These are phyloP conservation scores for Lactarius hatsudake DNA, from an alignment of 768 basidiomycete species.

Conservation along the genomic window DNA sequence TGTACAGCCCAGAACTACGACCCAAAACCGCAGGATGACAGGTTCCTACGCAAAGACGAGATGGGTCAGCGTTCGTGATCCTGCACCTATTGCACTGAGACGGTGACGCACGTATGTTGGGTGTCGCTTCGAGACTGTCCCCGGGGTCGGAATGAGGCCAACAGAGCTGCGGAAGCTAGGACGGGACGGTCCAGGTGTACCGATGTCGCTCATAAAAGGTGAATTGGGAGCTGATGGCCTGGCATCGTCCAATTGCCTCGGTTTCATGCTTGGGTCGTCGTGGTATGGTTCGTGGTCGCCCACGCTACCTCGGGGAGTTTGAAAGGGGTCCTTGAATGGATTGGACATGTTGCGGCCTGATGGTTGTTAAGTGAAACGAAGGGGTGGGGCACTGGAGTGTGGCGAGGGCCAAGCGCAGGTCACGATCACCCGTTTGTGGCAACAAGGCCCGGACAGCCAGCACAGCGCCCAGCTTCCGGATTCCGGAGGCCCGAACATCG, in stretches of 20 bases:
- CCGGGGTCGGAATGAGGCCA: slow-evolving; percentile 14
- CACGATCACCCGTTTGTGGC: background rate
- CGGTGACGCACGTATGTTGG: slow-evolving; percentile 15
- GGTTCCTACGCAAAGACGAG: slow-evolving; percentile 16
- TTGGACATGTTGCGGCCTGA: background rate
- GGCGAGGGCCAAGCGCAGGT: background rate
- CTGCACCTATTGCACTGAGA: background rate
- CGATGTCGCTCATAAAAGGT: background rate
- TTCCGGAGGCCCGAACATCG: no score
- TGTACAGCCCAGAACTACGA: slow-evolving; percentile 4
- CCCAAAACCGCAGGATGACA: slow-evolving; percentile 2
- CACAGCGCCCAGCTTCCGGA: no score
- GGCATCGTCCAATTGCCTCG: background rate
- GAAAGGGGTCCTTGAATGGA: no score
- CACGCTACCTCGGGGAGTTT: background rate
- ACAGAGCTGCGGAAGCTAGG: slow-evolving; percentile 14
- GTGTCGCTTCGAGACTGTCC: slow-evolving; percentile 11
- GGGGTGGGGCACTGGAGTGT: background rate
- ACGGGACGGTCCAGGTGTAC: background rate
- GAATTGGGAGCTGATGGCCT: background rate
- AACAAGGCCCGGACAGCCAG: no score
- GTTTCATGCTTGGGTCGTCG: background rate
- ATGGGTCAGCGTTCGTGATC: background rate
- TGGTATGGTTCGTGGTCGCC: background rate
- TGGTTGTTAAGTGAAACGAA: background rate